These are phyloP conservation scores for Brassica rapa DNA, from an alignment of 345 rosid species.

Conservation along the genomic window DNA sequence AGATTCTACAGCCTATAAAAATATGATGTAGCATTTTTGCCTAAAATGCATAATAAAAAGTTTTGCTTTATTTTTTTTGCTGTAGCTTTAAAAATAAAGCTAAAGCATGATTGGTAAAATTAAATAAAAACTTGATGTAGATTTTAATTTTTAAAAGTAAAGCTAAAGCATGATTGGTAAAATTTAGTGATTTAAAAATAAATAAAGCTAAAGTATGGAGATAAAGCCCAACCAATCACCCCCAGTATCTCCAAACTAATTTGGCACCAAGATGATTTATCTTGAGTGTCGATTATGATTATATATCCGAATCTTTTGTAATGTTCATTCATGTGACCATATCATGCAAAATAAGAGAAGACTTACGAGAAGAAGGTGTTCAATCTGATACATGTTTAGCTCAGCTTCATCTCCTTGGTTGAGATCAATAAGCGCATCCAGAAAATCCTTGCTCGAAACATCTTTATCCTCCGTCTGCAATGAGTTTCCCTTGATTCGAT, in stretches of 20 bases:
- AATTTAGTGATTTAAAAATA: too few relatives aligned
- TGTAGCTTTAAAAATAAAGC: too few relatives aligned
- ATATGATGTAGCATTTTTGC: too few relatives aligned
- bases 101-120: too few relatives aligned
- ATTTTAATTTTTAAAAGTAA: too few relatives aligned
- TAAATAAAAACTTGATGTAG: too few relatives aligned
- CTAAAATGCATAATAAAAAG: too few relatives aligned
- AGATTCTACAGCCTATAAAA: too few relatives aligned
- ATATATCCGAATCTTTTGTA: not conserved
- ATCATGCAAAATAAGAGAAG: not conserved
- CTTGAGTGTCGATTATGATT: not conserved
- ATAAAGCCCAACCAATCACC: too few relatives aligned
- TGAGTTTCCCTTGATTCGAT: conserved; percentile 14
- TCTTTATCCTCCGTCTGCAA: not conserved
- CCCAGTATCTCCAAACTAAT: not conserved
- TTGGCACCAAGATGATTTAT: not conserved
- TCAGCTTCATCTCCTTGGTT: conserved; percentile 22
- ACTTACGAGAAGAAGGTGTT: conserved; percentile 45
- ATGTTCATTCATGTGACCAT: not conserved
- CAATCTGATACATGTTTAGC: not conserved
- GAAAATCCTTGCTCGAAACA: conserved; percentile 14
- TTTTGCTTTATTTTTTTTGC: too few relatives aligned
- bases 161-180: too few relatives aligned
- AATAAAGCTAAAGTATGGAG: too few relatives aligned
- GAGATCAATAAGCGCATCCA: conserved; percentile 31